These are phyloP conservation scores for Diaporthe longicolla DNA, from an alignment of 2,329 filamentous ascomycete species.

Conservation along the genomic window DNA sequence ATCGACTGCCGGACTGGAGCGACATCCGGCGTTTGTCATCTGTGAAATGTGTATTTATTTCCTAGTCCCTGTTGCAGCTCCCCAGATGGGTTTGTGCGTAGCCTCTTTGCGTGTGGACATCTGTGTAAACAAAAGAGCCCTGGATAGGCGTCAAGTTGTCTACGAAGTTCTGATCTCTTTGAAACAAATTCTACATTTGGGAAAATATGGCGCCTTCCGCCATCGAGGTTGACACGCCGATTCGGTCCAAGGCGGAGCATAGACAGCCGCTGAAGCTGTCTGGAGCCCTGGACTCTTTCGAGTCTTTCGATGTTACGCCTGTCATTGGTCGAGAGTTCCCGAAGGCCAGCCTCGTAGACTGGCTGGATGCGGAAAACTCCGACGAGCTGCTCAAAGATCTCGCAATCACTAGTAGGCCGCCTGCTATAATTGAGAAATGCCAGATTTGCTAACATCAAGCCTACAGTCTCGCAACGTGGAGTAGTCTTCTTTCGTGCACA, in stretches of 20 bases:
- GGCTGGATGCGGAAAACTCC: slow-evolving; percentile 71
- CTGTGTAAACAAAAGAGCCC: background rate
- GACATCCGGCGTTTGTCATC: background rate
- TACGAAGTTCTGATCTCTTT: background rate
- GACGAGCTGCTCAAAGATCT: slow-evolving; percentile 76
- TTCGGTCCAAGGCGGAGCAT: slow-evolving; percentile 40
- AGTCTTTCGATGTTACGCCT: slow-evolving; percentile 72
- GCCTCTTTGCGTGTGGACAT: too few relatives aligned
- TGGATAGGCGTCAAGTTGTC: background rate
- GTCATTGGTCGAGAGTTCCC: slow-evolving; percentile 74
- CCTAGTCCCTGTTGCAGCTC: background rate
- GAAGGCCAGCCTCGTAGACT: slow-evolving; percentile 71
- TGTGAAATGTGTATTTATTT: background rate
- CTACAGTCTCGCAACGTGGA: slow-evolving; percentile 70
- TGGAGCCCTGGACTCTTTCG: slow-evolving; percentile 65
- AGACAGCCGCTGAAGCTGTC: slow-evolving; percentile 61
- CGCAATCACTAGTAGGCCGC: slow-evolving; percentile 72
- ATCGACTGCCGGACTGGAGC: background rate
- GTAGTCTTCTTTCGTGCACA: slow-evolving; percentile 77
- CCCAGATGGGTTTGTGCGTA: background rate
- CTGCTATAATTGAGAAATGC: background rate
- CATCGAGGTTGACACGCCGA: slow-evolving; percentile 43
- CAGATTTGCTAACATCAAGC: background rate
- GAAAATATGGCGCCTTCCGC: slow-evolving; percentile 46
- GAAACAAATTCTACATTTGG: too few relatives aligned